Evolutionary conservation across 345 rosid genomes (phyloP).

Genomic region (Gossypium longicalyx): DNA sequence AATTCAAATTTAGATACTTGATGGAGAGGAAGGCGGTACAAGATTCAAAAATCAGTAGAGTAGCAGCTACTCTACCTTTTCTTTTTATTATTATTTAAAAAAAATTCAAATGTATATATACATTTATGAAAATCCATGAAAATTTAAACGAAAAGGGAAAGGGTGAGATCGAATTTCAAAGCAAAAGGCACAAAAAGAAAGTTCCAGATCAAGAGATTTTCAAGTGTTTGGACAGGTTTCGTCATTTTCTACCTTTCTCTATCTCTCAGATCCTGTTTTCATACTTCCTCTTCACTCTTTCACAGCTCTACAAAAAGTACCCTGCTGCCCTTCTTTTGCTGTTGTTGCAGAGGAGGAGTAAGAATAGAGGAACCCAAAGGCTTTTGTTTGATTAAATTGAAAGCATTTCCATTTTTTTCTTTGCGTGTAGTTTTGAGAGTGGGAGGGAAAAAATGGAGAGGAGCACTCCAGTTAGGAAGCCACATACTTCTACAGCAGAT

Average conservation of each 20-base stretch:
- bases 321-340: neutral
- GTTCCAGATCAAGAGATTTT: slow-evolving; percentile 14
- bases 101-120: neutral
- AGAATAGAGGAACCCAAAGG: slow-evolving; percentile 11
- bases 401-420: neutral
- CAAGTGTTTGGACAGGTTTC: slow-evolving; percentile 19
- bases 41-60: slow-evolving; percentile 2
- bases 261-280: slow-evolving; percentile 9
- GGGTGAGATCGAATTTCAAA: neutral
- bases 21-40: neutral
- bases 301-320: slow-evolving; percentile 7
- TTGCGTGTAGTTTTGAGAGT: neutral
- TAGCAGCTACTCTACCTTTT: neutral
- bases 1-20: neutral
- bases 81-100: neutral
- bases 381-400: neutral
- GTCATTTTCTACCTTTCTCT: slow-evolving; percentile 20
- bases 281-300: neutral
- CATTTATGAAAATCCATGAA: slow-evolving; percentile 4
- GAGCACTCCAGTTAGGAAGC: slow-evolving; percentile 73
- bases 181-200: slow-evolving; percentile 19
- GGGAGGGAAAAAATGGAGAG: slow-evolving; percentile 50
- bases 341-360: slow-evolving; percentile 9
- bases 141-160: slow-evolving; percentile 4
- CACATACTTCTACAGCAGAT: slow-evolving; percentile 81